Conservation (phyloP, 306 rosid genomes). For the Cicer arietinum region DNA sequence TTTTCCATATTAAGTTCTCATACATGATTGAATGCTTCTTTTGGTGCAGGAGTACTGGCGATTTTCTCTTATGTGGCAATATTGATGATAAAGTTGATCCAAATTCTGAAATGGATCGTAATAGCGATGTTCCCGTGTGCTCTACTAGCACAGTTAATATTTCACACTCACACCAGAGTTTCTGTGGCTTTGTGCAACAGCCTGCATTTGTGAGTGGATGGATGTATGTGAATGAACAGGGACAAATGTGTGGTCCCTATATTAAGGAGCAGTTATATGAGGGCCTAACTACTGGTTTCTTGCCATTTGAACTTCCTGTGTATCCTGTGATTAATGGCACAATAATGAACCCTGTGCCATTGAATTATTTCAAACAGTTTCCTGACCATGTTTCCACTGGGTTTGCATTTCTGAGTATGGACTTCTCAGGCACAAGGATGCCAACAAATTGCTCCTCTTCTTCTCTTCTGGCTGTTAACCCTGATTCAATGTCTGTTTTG, state of each 20-base stretch:
- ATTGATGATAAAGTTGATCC: conserved; percentile 55
- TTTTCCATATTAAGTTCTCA: conserved; percentile 11
- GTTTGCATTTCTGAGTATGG: conserved; percentile 65
- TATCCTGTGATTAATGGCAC: conserved; percentile 80
- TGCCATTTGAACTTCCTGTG: conserved; percentile 92
- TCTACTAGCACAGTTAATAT: conserved; percentile 48
- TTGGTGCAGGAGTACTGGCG: conserved; percentile 48
- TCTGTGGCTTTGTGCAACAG: conserved; percentile 53
- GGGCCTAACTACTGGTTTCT: conserved; percentile 84
- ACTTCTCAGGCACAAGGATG: conserved; percentile 46
- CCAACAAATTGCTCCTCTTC: conserved; percentile 49
- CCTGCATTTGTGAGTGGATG: conserved; percentile 81
- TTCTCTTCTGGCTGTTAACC: conserved; percentile 44
- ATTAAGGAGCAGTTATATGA: conserved; percentile 80
- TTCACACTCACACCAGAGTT: conserved; percentile 56
- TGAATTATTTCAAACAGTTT: conserved; percentile 85
- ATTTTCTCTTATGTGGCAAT: conserved; percentile 47
- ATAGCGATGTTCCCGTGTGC: conserved; percentile 50
- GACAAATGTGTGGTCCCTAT: conserved; percentile 98
- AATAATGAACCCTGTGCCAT: conserved; percentile 74
- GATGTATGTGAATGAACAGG: conserved; percentile 90
- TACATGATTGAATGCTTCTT: conserved; percentile 33
- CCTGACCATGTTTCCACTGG: conserved; percentile 94
- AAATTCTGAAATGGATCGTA: conserved; percentile 56
- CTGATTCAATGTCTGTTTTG: conserved; percentile 49